Evolutionary conservation across 2,329 filamentous ascomycete species (phyloP).

Genomic region (Xylariaceae sp.): DNA sequence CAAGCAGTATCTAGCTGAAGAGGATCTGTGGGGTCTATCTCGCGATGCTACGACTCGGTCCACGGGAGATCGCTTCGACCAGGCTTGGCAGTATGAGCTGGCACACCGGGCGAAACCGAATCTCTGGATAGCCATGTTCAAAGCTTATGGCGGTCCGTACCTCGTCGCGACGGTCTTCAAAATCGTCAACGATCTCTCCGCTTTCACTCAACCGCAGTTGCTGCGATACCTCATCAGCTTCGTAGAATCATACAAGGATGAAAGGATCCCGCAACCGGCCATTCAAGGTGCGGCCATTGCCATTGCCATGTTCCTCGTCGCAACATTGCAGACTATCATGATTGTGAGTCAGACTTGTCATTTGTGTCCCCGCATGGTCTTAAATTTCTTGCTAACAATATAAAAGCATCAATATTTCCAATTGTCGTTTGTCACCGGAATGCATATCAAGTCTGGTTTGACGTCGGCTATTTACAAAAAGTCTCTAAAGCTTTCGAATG

Average conservation of each 20-base stretch:
- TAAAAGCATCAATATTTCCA: slow-evolving; percentile 91
- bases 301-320: slow-evolving; percentile 84
- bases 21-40: slow-evolving; percentile 90
- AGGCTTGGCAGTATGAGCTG: slow-evolving; percentile 72
- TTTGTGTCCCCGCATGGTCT: neutral
- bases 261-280: slow-evolving; percentile 62
- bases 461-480: slow-evolving; percentile 92
- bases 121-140: slow-evolving; percentile 80
- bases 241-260: slow-evolving; percentile 66
- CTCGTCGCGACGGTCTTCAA: slow-evolving; percentile 80
- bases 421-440: slow-evolving; percentile 86
- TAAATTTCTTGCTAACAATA: slow-evolving; percentile 21
- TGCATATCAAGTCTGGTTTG: slow-evolving; percentile 89
- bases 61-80: slow-evolving; percentile 65
- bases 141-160: slow-evolving; percentile 81
- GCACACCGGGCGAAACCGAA: slow-evolving; percentile 65
- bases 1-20: slow-evolving; percentile 83
- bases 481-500: slow-evolving; percentile 83
- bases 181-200: slow-evolving; percentile 74
- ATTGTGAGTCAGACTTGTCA: slow-evolving; percentile 42
- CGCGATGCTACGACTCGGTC: slow-evolving; percentile 71
- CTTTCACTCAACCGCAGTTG: slow-evolving; percentile 88
- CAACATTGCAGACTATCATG: slow-evolving; percentile 78
- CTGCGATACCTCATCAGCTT: slow-evolving; percentile 79
- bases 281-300: slow-evolving; percentile 84